Evolutionary conservation across 73 alveolate genomes (phyloP), one percentile per base, ranked within the genome.

Genomic region (Paramecium primaurelia): DNA sequence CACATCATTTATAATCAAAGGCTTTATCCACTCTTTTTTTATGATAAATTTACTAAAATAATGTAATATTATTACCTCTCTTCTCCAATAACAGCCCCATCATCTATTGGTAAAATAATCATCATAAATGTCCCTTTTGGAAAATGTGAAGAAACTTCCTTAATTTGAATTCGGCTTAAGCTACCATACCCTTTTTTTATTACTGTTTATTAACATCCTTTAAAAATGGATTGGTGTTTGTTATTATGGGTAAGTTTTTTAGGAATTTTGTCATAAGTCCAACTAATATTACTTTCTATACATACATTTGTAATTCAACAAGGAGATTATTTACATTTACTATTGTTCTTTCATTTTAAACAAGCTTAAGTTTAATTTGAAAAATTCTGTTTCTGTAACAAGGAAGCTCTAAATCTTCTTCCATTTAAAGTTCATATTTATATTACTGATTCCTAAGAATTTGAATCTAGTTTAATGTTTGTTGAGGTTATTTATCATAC

Each of bases 111-210:
- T 9, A 80, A 2, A 26, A 80, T 26, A 6, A 80, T 36, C 34
- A 80, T 20, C 91, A 80, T 80, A 80, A 80, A 45, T 36, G 49
- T 12, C 1, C 91, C 91, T 49, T 44, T 80, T 40, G 91, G 91
- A 80, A 80, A 80, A 26, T 80, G 91, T 5, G 91, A 80, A 7
- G 91, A 80, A 8, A 80, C 91, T 80, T 80, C 91, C 73, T 44
- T 80, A 45, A 80, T 49, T 25, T 80, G 32, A 80, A 80, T 47
- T 10, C 49, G 20, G 34, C 49, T 49, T 10, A 80, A 12, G n/a
- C 28, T 26, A 8, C 91, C 91, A 26, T 80, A 38, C 8, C 91
- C 91, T 36, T 47, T 45, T 47, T 47, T 80, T n/a, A 80, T 80
- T 22, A 47, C 16, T n/a, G 91, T 18, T 49, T 80, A 44, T 80